These are phyloP conservation scores for Barbatosphaeria neglecta DNA, from an alignment of 495 filamentous ascomycete genomes.

Conservation along the genomic window DNA sequence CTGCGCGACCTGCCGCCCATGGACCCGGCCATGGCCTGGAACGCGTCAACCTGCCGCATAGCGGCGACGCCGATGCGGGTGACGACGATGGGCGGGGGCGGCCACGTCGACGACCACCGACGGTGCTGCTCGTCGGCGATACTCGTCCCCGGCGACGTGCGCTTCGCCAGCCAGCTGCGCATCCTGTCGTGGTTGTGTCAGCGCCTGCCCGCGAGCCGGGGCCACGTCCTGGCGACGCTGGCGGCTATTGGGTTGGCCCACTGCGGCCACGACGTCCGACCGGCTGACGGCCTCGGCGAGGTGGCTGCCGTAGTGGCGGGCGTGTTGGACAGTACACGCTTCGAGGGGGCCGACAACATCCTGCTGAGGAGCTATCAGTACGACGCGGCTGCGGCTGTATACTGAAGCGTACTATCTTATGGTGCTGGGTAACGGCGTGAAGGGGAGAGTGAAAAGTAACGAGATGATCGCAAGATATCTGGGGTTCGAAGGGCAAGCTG, in stretches of 20 bases:
- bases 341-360: not conserved
- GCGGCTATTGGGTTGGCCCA: not conserved
- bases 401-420: too few relatives aligned
- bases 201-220: not conserved
- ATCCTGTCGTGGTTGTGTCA: not conserved
- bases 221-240: not conserved
- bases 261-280: not conserved
- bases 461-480: too few relatives aligned
- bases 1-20: too few relatives aligned
- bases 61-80: not conserved
- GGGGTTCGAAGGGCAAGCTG: too few relatives aligned
- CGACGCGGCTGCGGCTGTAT: too few relatives aligned
- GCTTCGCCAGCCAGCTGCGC: not conserved
- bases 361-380: conserved; percentile 4
- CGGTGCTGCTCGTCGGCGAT: not conserved
- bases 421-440: too few relatives aligned
- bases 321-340: not conserved
- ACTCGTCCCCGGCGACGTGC: not conserved
- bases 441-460: too few relatives aligned
- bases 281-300: not conserved
- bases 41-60: not conserved
- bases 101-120: not conserved
- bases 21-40: not conserved
- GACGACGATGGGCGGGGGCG: not conserved
- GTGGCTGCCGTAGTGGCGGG: not conserved